Conservation (phyloP, 306 rosid genomes). For the Trichosanthes cucumerina region DNA sequence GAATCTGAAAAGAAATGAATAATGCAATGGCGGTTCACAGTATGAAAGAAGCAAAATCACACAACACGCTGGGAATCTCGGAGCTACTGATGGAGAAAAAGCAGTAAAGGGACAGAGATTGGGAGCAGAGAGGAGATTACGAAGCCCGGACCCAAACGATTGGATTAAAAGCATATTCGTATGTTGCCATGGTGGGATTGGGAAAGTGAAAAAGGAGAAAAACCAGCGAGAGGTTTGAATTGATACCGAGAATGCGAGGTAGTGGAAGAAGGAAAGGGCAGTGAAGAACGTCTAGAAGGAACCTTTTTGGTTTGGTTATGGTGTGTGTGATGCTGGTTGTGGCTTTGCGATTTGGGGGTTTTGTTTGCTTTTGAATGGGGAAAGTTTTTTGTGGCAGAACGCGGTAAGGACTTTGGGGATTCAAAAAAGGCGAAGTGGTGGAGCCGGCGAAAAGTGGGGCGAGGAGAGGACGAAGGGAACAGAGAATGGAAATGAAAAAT, state of each 20-base stretch:
- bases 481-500: no score
- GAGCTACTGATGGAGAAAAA: background rate
- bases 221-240: no score
- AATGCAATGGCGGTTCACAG: background rate
- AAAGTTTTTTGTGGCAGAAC: background rate
- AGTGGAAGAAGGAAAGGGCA: background rate
- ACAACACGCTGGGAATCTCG: background rate
- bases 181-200: background rate
- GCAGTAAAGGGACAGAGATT: background rate
- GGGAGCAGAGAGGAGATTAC: background rate
- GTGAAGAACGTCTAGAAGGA: background rate
- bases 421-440: background rate
- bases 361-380: background rate
- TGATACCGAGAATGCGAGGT: background rate
- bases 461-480: background rate
- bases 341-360: background rate
- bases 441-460: background rate
- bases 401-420: conserved; percentile 1
- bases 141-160: background rate
- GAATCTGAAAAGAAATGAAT: background rate
- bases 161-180: background rate
- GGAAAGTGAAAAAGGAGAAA: background rate
- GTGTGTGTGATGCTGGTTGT: no score
- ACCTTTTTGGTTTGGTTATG: background rate
- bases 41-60: background rate